Percentiles rank a stretch among this genome's conserved stretches.
Evolutionary conservation across 169 alveolate genomes (phyloP).

Genomic region (Pseudocohnilembus persalinus): DNA sequence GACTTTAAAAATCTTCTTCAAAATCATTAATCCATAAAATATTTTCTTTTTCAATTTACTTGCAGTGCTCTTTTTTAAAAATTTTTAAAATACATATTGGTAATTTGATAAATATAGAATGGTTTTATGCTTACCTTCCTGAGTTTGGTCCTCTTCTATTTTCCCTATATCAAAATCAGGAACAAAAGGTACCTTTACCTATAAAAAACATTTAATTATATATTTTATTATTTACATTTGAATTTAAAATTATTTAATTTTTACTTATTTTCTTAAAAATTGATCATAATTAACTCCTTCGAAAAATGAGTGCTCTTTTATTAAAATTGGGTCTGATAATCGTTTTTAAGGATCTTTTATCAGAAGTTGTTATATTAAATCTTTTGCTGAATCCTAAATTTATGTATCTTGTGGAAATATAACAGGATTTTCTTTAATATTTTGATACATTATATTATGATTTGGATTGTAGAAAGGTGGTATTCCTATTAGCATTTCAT

Average conservation of each 20-base stretch:
- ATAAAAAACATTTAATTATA: slow-evolving; percentile 30
- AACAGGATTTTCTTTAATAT: slow-evolving; percentile 50
- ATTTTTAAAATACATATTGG: too few species aligned
- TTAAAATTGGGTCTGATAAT: slow-evolving; percentile 53
- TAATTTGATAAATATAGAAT: neutral
- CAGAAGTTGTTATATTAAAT: slow-evolving; percentile 30
- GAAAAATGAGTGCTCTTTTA: slow-evolving; percentile 74
- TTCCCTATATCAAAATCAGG: slow-evolving; percentile 37
- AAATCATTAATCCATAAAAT: neutral
- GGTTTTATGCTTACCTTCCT: slow-evolving; percentile 21
- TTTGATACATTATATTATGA: slow-evolving; percentile 59
- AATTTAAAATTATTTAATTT: slow-evolving; percentile 5
- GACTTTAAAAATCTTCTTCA: neutral
- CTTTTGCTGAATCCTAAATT: slow-evolving; percentile 34
- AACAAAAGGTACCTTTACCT: slow-evolving; percentile 41
- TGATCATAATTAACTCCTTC: slow-evolving; percentile 56
- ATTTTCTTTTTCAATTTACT: slow-evolving; percentile 6
- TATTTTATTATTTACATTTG: neutral
- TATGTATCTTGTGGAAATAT: slow-evolving; percentile 24
- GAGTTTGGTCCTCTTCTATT: slow-evolving; percentile 34
- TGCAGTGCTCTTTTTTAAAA: neutral
- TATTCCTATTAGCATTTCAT: slow-evolving; percentile 76
- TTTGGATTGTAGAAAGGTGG: slow-evolving; percentile 79
- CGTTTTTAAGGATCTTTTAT: slow-evolving; percentile 48
- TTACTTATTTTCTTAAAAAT: slow-evolving; percentile 33